These are phyloP conservation scores for Conoideocrella luteorostrata DNA, from an alignment of 2,329 filamentous ascomycete genomes.

Conservation along the genomic window DNA sequence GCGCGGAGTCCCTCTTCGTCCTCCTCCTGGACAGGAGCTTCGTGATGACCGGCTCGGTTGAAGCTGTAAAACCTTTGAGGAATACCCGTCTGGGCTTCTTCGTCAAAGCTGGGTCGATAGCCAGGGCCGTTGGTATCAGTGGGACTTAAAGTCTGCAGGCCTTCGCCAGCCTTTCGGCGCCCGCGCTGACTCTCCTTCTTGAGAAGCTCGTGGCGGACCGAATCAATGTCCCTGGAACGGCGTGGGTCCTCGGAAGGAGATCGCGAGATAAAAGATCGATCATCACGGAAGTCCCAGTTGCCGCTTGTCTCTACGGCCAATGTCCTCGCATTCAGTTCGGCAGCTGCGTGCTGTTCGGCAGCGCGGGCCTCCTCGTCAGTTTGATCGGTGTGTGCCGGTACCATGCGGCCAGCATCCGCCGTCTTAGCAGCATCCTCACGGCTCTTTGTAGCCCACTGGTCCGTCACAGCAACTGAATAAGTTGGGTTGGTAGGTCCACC, in stretches of 20 bases:
- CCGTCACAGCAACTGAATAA: conserved; percentile 72
- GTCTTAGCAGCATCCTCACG: conserved; percentile 52
- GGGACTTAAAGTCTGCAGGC: conserved; percentile 28
- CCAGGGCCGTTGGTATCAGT: conserved; percentile 25
- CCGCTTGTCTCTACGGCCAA: conserved; percentile 18
- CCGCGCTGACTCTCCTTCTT: conserved; percentile 42
- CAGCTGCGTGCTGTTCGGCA: conserved; percentile 38
- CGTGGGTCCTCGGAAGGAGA: conserved; percentile 27
- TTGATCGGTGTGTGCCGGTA: conserved; percentile 39
- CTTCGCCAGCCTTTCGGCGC: conserved; percentile 43
- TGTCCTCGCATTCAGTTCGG: conserved; percentile 36
- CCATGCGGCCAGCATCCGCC: conserved; percentile 60
- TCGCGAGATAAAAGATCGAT: conserved; percentile 12
- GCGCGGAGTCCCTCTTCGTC: conserved; percentile 13
- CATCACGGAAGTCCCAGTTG: conserved; percentile 15
- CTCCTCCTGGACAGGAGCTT: conserved; percentile 9
- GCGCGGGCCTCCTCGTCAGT: conserved; percentile 21
- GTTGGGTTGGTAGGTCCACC: conserved; percentile 67
- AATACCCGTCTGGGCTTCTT: conserved; percentile 35
- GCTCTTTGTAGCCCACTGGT: conserved; percentile 58
- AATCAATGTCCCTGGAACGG: conserved; percentile 32
- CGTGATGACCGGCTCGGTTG: conserved; percentile 14
- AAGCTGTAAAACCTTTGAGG: conserved; percentile 24
- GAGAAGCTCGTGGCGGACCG: conserved; percentile 28
- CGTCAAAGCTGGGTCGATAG: conserved; percentile 32